phyloP scores from a whole-genome alignment of 345 rosid genomes.

The Hibiscus mutabilis region DNA sequence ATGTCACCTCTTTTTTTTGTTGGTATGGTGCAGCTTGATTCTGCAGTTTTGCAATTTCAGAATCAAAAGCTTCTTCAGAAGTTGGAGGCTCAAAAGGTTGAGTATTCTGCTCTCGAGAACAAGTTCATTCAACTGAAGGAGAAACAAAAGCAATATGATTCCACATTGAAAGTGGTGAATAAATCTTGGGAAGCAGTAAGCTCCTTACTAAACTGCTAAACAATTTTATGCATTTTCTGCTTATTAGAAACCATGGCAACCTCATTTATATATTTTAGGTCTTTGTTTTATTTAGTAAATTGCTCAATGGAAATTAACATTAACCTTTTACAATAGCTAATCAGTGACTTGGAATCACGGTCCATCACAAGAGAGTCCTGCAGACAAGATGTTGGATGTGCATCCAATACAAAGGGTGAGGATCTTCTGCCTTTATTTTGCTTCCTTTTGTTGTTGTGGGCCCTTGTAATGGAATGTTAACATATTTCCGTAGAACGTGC shows the following conservation, averaged over 20 bases:
- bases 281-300: conserved; percentile 3
- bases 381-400: conserved; percentile 22
- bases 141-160: not conserved
- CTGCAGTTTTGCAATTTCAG: not conserved
- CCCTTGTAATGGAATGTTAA: not conserved
- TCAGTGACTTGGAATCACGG: conserved; percentile 50
- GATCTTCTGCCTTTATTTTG: not conserved
- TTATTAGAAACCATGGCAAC: not conserved
- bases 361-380: conserved; percentile 44
- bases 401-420: conserved; percentile 38
- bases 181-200: not conserved
- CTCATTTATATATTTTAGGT: not conserved
- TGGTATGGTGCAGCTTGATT: not conserved
- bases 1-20: not conserved
- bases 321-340: conserved; percentile 42
- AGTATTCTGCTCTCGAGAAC: not conserved
- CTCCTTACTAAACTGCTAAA: not conserved
- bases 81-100: not conserved
- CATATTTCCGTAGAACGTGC: not conserved
- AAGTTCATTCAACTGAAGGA: not conserved
- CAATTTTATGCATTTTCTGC: not conserved
- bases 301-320: conserved; percentile 15
- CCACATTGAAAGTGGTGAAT: not conserved
- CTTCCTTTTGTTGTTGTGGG: not conserved
- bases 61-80: not conserved